Conservation (phyloP, 2,329 filamentous ascomycete genomes). For the Rachicladosporium sp. region DNA sequence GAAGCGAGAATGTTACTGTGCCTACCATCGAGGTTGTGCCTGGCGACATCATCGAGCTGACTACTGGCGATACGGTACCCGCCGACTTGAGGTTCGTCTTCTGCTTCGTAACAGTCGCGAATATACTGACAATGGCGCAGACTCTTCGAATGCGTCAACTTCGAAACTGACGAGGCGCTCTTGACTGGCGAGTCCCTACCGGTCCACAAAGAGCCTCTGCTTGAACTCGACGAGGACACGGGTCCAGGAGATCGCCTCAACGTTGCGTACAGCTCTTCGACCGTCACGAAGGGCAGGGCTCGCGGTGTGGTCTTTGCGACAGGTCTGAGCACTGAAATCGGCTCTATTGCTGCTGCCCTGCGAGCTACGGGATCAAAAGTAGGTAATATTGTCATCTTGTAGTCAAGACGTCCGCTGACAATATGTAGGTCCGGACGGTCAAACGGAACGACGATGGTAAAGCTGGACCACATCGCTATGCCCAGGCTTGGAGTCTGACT, state of each 20-base stretch:
- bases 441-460: constrained; percentile 28
- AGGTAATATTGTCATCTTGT: neutral
- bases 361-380: constrained; percentile 37
- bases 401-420: constrained; percentile 19
- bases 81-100: constrained; percentile 48
- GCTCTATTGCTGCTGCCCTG: constrained; percentile 58
- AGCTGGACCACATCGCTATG: constrained; percentile 22
- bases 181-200: constrained; percentile 65
- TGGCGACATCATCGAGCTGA: constrained; percentile 36
- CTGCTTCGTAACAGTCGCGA: constrained; percentile 24
- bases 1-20: constrained; percentile 30
- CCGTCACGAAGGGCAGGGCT: constrained; percentile 58
- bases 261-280: constrained; percentile 59
- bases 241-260: constrained; percentile 59
- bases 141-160: constrained; percentile 40
- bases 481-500: constrained; percentile 42
- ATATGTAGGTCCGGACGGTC: constrained; percentile 22
- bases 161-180: constrained; percentile 59
- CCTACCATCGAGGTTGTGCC: constrained; percentile 33
- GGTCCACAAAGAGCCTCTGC: constrained; percentile 51
- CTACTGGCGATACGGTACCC: constrained; percentile 38
- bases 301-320: constrained; percentile 56
- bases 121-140: constrained; percentile 12
- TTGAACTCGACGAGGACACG: constrained; percentile 39
- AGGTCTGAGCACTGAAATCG: constrained; percentile 65